Percentiles rank a stretch among this genome's conserved stretches.
Conservation (phyloP, 2,329 filamentous ascomycete genomes). For the Ophiobolus disseminans region DNA sequence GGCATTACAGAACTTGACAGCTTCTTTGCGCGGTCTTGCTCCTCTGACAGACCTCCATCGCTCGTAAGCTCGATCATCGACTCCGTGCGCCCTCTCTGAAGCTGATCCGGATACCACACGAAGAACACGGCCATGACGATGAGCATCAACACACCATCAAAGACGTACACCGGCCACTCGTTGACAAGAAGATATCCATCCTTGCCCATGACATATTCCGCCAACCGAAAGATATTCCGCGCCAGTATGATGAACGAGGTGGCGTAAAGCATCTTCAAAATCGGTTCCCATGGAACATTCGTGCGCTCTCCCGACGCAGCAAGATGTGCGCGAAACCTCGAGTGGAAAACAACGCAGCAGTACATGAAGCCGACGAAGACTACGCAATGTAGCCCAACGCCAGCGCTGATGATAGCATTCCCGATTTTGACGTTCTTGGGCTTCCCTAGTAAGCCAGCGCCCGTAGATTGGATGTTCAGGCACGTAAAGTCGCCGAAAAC, state of each 20-base stretch:
- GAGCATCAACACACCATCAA: conserved; percentile 57
- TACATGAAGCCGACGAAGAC: conserved; percentile 63
- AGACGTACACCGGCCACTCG: conserved; percentile 60
- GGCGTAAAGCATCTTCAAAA: conserved; percentile 46
- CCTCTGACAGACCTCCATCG: too few relatives aligned
- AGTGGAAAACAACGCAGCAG: conserved; percentile 57
- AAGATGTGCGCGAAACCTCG: conserved; percentile 42
- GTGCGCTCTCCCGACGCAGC: conserved; percentile 15
- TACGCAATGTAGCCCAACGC: conserved; percentile 64
- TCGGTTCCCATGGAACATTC: conserved; percentile 38
- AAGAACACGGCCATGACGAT: conserved; percentile 14
- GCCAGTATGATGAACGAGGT: conserved; percentile 52
- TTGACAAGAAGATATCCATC: conserved; percentile 57
- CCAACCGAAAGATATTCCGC: conserved; percentile 54
- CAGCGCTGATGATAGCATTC: conserved; percentile 56
- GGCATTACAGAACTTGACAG: too few relatives aligned
- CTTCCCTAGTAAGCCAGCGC: conserved; percentile 49
- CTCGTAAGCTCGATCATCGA: conserved; percentile 13
- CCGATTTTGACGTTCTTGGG: conserved; percentile 3
- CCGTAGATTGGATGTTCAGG: conserved; percentile 57
- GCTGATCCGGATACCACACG: conserved; percentile 15
- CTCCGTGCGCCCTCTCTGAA: conserved; percentile 1
- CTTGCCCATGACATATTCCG: conserved; percentile 50
- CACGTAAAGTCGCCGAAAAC: conserved; percentile 60
- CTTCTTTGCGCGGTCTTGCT: too few relatives aligned